Evolutionary conservation across 768 basidiomycete genomes (phyloP), one percentile per base, ranked within the genome.

Genomic region (Termitomyces bulborhizus): DNA sequence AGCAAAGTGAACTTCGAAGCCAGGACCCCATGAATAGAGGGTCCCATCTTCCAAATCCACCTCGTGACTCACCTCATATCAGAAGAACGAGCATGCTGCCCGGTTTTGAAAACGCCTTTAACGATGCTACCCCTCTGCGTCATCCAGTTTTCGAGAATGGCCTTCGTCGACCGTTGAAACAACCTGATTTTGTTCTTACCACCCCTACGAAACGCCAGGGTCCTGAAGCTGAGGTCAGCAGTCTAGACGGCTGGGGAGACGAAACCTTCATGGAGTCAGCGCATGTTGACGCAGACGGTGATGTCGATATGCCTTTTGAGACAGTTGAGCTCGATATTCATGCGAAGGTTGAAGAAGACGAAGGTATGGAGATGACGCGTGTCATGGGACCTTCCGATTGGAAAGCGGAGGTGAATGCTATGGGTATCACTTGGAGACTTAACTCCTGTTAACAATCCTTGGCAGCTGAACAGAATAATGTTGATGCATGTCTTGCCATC

Each of bases 381-480:
- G 48, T 56, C 8, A 58, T 75, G n/a, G 70, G 73, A 40, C 71
- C 71, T 47, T 69, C 77, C 12, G 78, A 81, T 57, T 81, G 81
- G 80, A 78, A 73, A 55, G 71, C 73, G 16, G 79, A 84, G 74
- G 87, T 88, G 64, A 21, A 69, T 66, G 7, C 60, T 36, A 18
- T 40, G 11, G 21, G 9, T 9, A 29, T 39, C 9, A 7, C 12
- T 24, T n/a, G 51, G 48, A 36, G 16, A 27, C 37, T 29, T 9
- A 8, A 27, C 36, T 53, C n/a, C 4, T 7, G 6, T 31, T 26
- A 6, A 36, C n/a, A 32, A 46, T 46, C 49, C 61, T 37, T 62
- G 16, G 16, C 58, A 90, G 88, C 68, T 88, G 46, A 81, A 79
- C 58, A 75, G 79, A 41, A 73, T 85, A 29, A 66, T 89, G n/a